Conservation (phyloP, 331 rosid species). For the Malus hybrid region DNA sequence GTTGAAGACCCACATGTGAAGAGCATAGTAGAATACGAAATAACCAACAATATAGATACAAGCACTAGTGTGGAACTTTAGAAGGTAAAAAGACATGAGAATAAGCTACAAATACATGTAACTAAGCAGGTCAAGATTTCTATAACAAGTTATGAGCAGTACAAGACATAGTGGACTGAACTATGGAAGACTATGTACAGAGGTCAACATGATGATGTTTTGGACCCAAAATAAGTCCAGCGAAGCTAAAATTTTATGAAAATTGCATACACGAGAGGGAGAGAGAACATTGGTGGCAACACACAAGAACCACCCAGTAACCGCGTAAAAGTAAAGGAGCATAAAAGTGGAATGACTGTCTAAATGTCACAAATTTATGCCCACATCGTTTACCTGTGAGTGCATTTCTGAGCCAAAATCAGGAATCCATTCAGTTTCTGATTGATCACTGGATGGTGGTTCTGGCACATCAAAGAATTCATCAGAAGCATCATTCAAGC, state of each 20-base stretch:
- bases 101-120: neutral
- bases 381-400: conserved; percentile 45
- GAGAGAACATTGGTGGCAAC: neutral
- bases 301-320: neutral
- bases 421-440: conserved; percentile 46
- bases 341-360: neutral
- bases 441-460: conserved; percentile 44
- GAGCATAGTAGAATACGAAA: neutral
- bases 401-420: conserved; percentile 43
- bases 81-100: neutral
- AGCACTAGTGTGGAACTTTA: neutral
- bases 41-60: neutral
- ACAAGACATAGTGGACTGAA: neutral
- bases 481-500: conserved; percentile 68
- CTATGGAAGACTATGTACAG: neutral
- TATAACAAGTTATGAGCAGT: neutral
- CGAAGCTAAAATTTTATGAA: neutral
- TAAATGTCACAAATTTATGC: neutral
- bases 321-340: neutral
- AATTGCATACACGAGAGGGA: neutral
- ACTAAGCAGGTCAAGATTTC: neutral
- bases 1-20: neutral
- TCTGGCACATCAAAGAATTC: conserved; percentile 77
- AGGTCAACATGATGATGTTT: neutral
- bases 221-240: neutral